Conservation (phyloP, 306 rosid genomes). For the Albizia julibrissin region DNA sequence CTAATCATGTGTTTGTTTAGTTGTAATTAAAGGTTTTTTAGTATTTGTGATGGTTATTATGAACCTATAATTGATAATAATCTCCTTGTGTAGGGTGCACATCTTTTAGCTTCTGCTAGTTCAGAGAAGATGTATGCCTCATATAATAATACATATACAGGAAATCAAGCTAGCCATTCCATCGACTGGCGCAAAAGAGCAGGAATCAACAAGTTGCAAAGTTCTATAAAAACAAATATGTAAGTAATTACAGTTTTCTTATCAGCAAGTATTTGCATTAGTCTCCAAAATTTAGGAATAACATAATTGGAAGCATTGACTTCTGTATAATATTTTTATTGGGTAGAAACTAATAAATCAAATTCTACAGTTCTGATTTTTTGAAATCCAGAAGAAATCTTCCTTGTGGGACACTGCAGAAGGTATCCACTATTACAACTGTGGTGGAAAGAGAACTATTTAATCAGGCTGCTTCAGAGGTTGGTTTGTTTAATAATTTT, state of each 20-base stretch:
- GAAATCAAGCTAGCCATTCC: conserved; percentile 8
- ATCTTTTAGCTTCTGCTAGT: background rate
- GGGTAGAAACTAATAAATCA: conserved; percentile 22
- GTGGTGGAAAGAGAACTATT: conserved; percentile 35
- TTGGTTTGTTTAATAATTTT: conserved; percentile 19
- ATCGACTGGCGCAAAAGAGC: background rate
- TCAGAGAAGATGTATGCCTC: conserved; percentile 21
- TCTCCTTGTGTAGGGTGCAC: background rate
- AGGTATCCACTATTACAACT: background rate
- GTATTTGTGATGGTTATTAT: no score
- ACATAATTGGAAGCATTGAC: background rate
- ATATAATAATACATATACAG: background rate
- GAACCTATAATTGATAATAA: no score
- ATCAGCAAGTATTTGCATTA: background rate
- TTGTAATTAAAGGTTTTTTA: no score
- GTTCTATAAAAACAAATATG: conserved; percentile 28
- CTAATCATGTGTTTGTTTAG: no score
- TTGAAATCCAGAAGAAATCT: background rate
- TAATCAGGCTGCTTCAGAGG: conserved; percentile 47
- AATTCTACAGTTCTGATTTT: conserved; percentile 25
- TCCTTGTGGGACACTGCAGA: background rate
- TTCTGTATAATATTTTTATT: background rate
- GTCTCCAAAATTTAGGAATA: background rate
- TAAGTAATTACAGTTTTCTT: conserved; percentile 28
- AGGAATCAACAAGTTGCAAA: background rate